Evolutionary conservation across 1,284 basidiomycete species (phyloP).

Genomic region (Pseudomicrostroma phylloplanum): DNA sequence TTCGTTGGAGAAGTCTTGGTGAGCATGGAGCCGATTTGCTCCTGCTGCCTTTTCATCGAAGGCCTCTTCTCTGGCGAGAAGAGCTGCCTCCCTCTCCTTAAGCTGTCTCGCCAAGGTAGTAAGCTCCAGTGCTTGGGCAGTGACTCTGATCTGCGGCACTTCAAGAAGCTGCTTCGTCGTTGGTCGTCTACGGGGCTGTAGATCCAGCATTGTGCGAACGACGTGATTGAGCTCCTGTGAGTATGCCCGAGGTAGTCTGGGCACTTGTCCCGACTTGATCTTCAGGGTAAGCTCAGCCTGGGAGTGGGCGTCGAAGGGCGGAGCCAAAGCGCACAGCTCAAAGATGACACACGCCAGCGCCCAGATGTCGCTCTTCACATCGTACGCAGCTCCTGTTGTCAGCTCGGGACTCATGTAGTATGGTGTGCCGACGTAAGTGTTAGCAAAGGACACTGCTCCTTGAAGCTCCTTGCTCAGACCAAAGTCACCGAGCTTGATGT

Average conservation of each 20-base stretch:
- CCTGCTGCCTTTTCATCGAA: slow-evolving; percentile 9
- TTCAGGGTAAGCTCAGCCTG: slow-evolving; percentile 74
- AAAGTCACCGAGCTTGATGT: slow-evolving; percentile 91
- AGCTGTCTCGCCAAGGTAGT: slow-evolving; percentile 7
- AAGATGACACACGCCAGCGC: slow-evolving; percentile 91
- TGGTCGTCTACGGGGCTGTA: slow-evolving; percentile 67
- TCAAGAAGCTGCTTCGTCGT: slow-evolving; percentile 71
- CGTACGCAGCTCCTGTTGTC: slow-evolving; percentile 90
- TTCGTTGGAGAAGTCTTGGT: slow-evolving; percentile 46
- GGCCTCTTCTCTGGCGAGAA: slow-evolving; percentile 5
- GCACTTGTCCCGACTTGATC: slow-evolving; percentile 77
- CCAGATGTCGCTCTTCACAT: slow-evolving; percentile 97
- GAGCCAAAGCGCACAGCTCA: slow-evolving; percentile 74
- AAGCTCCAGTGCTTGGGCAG: slow-evolving; percentile 36
- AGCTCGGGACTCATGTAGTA: slow-evolving; percentile 99
- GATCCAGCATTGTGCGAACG: slow-evolving; percentile 71
- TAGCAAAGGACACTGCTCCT: slow-evolving; percentile 72
- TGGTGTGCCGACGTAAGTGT: slow-evolving; percentile 94
- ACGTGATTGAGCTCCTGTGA: slow-evolving; percentile 65
- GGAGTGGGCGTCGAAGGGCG: slow-evolving; percentile 83
- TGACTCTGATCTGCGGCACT: slow-evolving; percentile 68
- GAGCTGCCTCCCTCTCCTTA: slow-evolving; percentile 4
- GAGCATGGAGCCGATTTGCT: background rate
- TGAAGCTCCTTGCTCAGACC: slow-evolving; percentile 86
- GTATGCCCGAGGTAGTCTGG: slow-evolving; percentile 74